Evolutionary conservation across 805 yeast species (phyloP), one percentile per base, ranked within the genome.

Genomic region (Ogataea paraovalis): DNA sequence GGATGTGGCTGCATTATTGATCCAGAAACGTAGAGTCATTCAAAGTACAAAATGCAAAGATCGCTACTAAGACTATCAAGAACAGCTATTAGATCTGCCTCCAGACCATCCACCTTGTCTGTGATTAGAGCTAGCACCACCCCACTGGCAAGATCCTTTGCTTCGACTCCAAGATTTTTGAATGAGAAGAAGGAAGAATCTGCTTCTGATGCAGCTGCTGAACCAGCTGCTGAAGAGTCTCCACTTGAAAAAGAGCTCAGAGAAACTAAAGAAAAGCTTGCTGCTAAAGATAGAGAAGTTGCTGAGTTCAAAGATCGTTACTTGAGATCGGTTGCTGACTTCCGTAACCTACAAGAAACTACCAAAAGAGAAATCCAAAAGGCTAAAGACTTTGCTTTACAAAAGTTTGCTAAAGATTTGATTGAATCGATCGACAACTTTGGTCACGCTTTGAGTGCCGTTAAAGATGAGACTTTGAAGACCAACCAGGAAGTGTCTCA

Each of bases 381-480:
- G 71, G 89, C 96, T 46, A 84, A 76, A 64, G 96, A 88, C 62
- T 90, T 83, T 70, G 97, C 97, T 0, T 74, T 91, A 55, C 96
- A 90, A 68, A 90, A 88, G 68, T 90, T 90, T 65, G 94, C 96
- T 55, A 85, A 82, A 68, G 97, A 90, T 57, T 76, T 90, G 64
- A 75, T 90, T 58, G 97, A 90, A 62, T 85, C 96, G 6, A 79
- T 90, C 39, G 97, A 90, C 64, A 90, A 90, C 71, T 89, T 90
- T 62, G 87, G 86, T 39, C 87, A 91, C 59, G 97, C 97, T 9
- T 73, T 91, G 58, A 71, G 73, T 53, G 81, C 90, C 1, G 90
- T 87, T 55, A 75, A 77, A 56, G 80, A 76, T 55, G 87, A 83
- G 42, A 78, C 82, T 27, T 65, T 80, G 42, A 74, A 74, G 47